Evolutionary conservation across 2,329 filamentous ascomycete genomes (phyloP).

Genomic region (Colletotrichum noveboracense): DNA sequence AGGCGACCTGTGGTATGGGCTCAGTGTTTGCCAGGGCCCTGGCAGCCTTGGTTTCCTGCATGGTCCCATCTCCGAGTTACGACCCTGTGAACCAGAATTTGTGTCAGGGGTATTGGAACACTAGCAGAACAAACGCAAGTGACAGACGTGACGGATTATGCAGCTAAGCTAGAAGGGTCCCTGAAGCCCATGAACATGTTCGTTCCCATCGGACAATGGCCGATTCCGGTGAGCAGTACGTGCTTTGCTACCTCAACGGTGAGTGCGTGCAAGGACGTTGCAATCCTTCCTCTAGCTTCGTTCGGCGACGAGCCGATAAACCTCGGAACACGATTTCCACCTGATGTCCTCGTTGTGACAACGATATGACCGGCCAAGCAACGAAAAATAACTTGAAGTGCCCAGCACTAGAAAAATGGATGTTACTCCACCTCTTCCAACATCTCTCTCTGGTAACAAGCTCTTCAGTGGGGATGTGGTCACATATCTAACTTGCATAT

Average conservation of each 20-base stretch:
- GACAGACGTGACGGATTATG: not conserved
- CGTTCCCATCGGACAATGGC: not conserved
- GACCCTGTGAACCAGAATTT: not conserved
- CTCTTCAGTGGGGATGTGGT: not conserved
- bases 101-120: not conserved
- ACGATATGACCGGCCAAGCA: not conserved
- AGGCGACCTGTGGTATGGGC: not conserved
- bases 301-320: not conserved
- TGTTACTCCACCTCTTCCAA: not conserved
- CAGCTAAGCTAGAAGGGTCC: not conserved
- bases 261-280: not conserved
- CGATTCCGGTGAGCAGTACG: not conserved
- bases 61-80: slow-evolving; percentile 2
- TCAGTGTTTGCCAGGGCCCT: not conserved
- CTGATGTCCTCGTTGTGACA: not conserved
- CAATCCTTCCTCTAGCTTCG: not conserved
- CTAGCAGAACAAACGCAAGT: not conserved
- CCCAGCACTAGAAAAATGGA: not conserved
- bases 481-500: not conserved
- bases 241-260: not conserved
- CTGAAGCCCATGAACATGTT: not conserved
- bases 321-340: not conserved
- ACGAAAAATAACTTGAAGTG: not conserved
- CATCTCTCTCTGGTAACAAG: not conserved
- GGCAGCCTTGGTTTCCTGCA: not conserved